Conservation (phyloP, 2,329 filamentous ascomycete genomes). For the Pyrenochaeta sp. region DNA sequence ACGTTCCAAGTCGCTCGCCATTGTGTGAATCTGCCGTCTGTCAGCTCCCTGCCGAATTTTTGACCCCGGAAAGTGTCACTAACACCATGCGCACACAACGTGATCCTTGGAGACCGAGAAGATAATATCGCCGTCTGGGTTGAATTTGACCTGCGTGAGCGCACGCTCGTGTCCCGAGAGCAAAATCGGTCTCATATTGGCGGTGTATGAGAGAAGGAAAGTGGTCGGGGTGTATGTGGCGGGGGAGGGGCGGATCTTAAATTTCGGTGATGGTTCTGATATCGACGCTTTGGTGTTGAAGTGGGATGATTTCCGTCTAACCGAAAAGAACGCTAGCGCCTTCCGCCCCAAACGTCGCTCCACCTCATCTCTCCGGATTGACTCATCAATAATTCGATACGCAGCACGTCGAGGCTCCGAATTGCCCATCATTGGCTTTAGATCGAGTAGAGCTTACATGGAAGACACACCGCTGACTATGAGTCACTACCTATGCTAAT, state of each 20-base stretch:
- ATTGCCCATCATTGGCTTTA: no score
- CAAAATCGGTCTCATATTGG: constrained; percentile 89
- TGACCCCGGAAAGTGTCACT: constrained; percentile 18
- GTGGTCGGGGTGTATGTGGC: constrained; percentile 29
- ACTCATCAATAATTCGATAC: no score
- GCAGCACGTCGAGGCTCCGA: no score
- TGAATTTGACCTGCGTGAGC: constrained; percentile 89
- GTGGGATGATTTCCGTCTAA: constrained; percentile 33
- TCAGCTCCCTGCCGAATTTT: constrained; percentile 26
- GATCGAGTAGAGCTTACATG: no score
- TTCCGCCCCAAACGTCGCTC: no score
- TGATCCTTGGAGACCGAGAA: constrained; percentile 98
- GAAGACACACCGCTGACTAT: no score
- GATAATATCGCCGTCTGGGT: constrained; percentile 89
- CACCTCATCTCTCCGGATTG: no score
- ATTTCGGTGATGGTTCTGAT: constrained; percentile 40
- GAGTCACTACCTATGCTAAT: no score
- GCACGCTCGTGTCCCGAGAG: constrained; percentile 96
- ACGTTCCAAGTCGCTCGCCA: constrained; percentile 92
- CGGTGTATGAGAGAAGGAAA: constrained; percentile 21
- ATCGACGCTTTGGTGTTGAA: constrained; percentile 35
- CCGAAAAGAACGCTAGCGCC: constrained; percentile 23
- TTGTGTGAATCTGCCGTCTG: constrained; percentile 74
- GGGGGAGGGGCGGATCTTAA: constrained; percentile 29
- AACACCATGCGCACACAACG: constrained; percentile 91